These are phyloP conservation scores for Diospyros kaki DNA, from an alignment of 148 eudicot species.

Conservation along the genomic window DNA sequence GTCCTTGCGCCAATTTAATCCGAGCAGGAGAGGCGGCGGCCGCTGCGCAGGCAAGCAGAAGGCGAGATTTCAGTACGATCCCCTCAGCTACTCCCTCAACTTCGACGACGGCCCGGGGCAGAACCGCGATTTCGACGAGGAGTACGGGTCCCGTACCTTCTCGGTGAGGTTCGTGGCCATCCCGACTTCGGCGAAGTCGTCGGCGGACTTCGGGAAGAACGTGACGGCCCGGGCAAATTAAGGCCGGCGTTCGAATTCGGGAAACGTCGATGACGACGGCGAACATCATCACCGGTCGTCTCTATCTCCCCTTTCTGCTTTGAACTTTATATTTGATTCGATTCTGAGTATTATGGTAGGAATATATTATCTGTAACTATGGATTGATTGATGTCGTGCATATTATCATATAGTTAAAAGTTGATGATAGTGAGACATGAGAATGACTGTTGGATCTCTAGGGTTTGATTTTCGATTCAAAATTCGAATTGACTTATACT, in stretches of 20 bases:
- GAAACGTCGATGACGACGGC: neutral
- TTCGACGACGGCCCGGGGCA: slow-evolving; percentile 65
- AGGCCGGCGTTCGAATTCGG: neutral
- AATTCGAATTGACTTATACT: no score
- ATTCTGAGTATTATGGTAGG: neutral
- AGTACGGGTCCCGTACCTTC: slow-evolving; percentile 29
- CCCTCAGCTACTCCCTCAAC: slow-evolving; percentile 68
- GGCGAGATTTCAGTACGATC: slow-evolving; percentile 53
- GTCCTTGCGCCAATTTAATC: slow-evolving; percentile 64
- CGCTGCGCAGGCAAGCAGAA: slow-evolving; percentile 10
- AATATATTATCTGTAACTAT: no score
- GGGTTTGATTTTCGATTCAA: no score
- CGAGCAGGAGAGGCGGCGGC: slow-evolving; percentile 16
- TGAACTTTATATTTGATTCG: neutral
- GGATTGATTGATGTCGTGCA: no score
- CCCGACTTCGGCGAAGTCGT: slow-evolving; percentile 21
- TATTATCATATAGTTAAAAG: no score
- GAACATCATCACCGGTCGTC: neutral
- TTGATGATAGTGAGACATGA: no score
- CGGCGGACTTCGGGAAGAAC: slow-evolving; percentile 27
- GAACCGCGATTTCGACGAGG: slow-evolving; percentile 27
- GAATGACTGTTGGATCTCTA: no score
- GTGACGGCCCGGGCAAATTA: slow-evolving; percentile 11
- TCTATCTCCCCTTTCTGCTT: neutral
- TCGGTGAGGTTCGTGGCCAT: slow-evolving; percentile 34